Conservation (phyloP, 23 red algal species). For the Cyanidiococcus yangmingshanensis region DNA sequence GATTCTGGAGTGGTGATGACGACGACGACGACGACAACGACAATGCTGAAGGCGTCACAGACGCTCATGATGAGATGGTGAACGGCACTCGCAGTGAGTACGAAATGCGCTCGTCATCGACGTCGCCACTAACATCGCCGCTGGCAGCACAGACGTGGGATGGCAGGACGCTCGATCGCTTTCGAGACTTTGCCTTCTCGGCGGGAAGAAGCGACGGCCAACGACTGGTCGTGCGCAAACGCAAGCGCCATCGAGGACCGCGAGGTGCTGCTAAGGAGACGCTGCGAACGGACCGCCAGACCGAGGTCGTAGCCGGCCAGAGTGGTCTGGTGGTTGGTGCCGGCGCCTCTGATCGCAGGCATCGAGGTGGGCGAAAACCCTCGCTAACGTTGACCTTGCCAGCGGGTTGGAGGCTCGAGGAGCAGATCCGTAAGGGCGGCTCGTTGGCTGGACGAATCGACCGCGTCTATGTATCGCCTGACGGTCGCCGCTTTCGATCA, state of each 20-base stretch:
- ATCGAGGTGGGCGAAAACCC: constrained; percentile 3
- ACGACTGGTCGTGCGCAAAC: neutral
- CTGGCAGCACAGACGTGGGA: neutral
- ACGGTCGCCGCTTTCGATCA: constrained; percentile 2
- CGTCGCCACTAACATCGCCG: neutral
- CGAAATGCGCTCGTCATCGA: neutral
- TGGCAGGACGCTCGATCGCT: neutral
- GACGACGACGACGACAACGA: too few species aligned
- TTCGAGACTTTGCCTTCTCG: neutral
- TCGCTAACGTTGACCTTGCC: constrained; percentile 1
- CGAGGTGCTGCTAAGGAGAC: neutral
- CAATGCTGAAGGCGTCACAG: too few species aligned
- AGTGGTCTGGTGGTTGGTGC: constrained; percentile 4
- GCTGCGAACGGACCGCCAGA: neutral
- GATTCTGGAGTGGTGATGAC: neutral
- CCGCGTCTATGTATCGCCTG: constrained; percentile 12
- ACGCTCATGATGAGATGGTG: too few species aligned
- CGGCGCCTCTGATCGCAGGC: neutral
- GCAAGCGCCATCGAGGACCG: neutral
- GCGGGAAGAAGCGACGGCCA: neutral
- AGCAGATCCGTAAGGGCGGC: constrained; percentile 8
- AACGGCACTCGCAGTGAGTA: too few species aligned
- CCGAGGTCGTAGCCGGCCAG: neutral
- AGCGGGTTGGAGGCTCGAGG: constrained; percentile 5
- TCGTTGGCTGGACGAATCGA: constrained; percentile 12